Evolutionary conservation across 352 stramenopile genomes (phyloP).

Genomic region (Phytophthora hybrid): DNA sequence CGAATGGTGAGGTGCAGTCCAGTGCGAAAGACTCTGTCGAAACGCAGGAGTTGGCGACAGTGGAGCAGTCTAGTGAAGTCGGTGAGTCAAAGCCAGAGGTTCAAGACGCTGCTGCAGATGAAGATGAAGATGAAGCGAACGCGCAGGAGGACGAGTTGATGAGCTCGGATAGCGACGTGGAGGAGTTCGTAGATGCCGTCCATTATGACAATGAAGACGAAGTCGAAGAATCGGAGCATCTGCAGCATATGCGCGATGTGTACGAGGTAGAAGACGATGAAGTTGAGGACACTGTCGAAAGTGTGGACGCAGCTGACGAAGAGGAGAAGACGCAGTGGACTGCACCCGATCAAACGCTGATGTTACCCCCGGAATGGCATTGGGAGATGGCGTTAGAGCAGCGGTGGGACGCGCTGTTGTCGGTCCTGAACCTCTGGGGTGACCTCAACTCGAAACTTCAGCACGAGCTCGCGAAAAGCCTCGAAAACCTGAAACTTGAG

Average conservation of each 20-base stretch:
- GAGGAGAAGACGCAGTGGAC: conserved; percentile 36
- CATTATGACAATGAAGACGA: conserved; percentile 64
- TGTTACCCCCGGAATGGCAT: conserved; percentile 55
- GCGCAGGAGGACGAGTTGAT: conserved; percentile 30
- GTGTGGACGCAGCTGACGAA: conserved; percentile 45
- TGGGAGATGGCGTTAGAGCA: conserved; percentile 77
- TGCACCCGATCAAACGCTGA: conserved; percentile 25
- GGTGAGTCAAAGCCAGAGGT: not conserved
- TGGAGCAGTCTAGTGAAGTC: not conserved
- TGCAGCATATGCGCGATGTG: conserved; percentile 88
- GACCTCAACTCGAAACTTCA: conserved; percentile 37
- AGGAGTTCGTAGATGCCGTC: conserved; percentile 53
- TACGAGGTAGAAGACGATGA: conserved; percentile 67
- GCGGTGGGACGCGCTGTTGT: conserved; percentile 58
- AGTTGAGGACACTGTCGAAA: conserved; percentile 20
- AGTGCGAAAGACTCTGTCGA: not conserved
- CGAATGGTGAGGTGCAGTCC: conserved; percentile 2
- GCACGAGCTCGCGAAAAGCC: conserved; percentile 21
- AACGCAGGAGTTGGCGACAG: not conserved
- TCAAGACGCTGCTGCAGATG: not conserved
- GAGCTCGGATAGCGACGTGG: conserved; percentile 45
- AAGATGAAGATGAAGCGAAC: conserved; percentile 4
- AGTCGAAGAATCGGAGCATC: conserved; percentile 80
- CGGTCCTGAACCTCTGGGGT: conserved; percentile 34
- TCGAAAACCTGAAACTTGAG: conserved; percentile 56